A percentile compares a stretch with the other conserved stretches of the same genome.
Conservation (phyloP, 768 basidiomycete species). For the Panus rudis region DNA sequence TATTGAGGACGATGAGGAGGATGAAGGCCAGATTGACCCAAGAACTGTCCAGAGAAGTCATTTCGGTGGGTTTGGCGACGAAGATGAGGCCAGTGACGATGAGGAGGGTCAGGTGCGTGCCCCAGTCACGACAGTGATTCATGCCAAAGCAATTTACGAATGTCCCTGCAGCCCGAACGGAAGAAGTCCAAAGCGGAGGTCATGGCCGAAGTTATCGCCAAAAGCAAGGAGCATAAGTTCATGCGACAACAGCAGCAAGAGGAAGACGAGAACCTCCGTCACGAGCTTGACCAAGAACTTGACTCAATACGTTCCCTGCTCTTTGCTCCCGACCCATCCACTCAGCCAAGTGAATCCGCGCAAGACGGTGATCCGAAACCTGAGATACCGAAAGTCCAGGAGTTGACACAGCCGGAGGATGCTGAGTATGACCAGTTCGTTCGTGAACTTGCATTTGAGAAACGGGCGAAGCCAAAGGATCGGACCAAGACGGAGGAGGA, state of each 20-base stretch:
- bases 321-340: conserved; percentile 43
- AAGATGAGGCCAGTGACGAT: conserved; percentile 47
- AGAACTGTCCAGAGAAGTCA: conserved; percentile 63
- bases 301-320: conserved; percentile 73
- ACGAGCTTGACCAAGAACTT: conserved; percentile 85
- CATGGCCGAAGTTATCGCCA: conserved; percentile 96
- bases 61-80: conserved; percentile 84
- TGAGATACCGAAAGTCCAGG: neutral
- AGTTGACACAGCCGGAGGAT: conserved; percentile 33
- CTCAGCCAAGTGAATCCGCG: conserved; percentile 13
- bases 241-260: conserved; percentile 86
- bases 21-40: conserved; percentile 45
- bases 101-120: conserved; percentile 35
- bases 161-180: conserved; percentile 50
- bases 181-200: conserved; percentile 95
- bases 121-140: neutral
- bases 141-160: neutral
- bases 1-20: conserved; percentile 49
- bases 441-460: conserved; percentile 87
- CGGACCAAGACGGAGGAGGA: conserved; percentile 97
- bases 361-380: conserved; percentile 1
- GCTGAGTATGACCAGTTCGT: conserved; percentile 90
- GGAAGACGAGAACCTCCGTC: conserved; percentile 76
- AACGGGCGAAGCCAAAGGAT: conserved; percentile 90
- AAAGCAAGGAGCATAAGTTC: conserved; percentile 91